Conservation (phyloP, 768 basidiomycete genomes). For the Tephrocybe sp. region DNA sequence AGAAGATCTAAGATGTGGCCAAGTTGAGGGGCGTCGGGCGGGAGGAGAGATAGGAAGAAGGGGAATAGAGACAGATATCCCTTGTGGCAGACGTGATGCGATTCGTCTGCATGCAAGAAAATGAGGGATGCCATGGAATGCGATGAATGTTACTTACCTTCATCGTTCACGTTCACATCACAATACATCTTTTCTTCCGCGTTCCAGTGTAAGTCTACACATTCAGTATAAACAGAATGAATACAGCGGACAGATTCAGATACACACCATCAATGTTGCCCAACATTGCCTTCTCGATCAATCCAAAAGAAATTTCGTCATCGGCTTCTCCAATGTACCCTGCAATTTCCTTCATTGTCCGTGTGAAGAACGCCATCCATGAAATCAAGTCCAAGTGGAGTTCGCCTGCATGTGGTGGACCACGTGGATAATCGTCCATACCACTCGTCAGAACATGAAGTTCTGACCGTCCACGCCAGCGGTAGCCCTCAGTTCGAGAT, state of each 20-base stretch:
- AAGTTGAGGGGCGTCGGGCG: conserved; percentile 76
- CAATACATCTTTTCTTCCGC: conserved; percentile 92
- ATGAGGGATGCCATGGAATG: background rate
- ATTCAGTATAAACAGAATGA: too few relatives aligned
- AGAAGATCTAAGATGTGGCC: conserved; percentile 81
- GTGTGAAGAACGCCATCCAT: conserved; percentile 96
- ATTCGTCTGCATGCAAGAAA: conserved; percentile 65
- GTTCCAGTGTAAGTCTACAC: conserved; percentile 90
- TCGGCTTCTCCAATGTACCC: conserved; percentile 85
- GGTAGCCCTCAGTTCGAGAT: conserved; percentile 89
- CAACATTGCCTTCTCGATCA: conserved; percentile 79
- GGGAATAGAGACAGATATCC: conserved; percentile 97
- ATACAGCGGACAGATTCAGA: too few relatives aligned
- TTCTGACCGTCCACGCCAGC: conserved; percentile 90
- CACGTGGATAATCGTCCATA: conserved; percentile 96
- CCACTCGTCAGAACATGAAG: conserved; percentile 91
- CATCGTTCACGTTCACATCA: conserved; percentile 80
- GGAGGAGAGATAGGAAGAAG: conserved; percentile 80
- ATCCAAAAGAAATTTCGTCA: conserved; percentile 72
- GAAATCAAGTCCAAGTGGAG: conserved; percentile 91
- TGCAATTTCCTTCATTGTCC: conserved; percentile 91
- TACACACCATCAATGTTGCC: conserved; percentile 79
- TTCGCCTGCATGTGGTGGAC: conserved; percentile 86
- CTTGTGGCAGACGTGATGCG: conserved; percentile 85
- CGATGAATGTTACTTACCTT: conserved; percentile 51